Evolutionary conservation across 352 stramenopile species (phyloP).

Genomic region (Pythium dissotocum): DNA sequence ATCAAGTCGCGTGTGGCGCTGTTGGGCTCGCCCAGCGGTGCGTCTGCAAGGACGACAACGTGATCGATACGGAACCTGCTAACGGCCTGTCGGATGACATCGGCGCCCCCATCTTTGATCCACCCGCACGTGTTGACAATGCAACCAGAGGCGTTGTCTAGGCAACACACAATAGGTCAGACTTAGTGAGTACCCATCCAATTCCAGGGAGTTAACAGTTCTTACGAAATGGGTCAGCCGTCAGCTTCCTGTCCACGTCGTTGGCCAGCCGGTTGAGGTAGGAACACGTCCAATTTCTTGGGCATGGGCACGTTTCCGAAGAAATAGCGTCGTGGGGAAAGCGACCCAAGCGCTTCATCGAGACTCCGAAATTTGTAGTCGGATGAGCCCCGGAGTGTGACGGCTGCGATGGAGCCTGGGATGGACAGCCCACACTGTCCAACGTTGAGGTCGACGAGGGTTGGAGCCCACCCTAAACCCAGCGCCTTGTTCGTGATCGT

Average conservation of each 20-base stretch:
- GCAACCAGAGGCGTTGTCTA: background rate
- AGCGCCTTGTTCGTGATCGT: background rate
- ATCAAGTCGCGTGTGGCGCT: background rate
- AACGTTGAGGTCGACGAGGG: slow-evolving; percentile 5
- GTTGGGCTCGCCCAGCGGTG: background rate
- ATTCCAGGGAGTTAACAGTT: background rate
- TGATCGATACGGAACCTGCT: background rate
- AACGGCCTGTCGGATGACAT: background rate
- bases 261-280: background rate
- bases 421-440: background rate
- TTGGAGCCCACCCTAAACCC: background rate
- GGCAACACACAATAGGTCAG: background rate
- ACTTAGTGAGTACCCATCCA: background rate
- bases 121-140: slow-evolving; percentile 10
- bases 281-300: background rate
- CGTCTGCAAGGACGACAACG: background rate
- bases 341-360: background rate
- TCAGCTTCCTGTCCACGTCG: background rate
- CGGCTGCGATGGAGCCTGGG: background rate
- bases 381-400: background rate
- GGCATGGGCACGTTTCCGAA: background rate
- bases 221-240: background rate
- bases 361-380: background rate
- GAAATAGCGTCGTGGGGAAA: background rate
- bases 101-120: background rate